Base-by-base conservation (phyloP, 345 rosid genomes). In the Iberis pinnata region DNA sequence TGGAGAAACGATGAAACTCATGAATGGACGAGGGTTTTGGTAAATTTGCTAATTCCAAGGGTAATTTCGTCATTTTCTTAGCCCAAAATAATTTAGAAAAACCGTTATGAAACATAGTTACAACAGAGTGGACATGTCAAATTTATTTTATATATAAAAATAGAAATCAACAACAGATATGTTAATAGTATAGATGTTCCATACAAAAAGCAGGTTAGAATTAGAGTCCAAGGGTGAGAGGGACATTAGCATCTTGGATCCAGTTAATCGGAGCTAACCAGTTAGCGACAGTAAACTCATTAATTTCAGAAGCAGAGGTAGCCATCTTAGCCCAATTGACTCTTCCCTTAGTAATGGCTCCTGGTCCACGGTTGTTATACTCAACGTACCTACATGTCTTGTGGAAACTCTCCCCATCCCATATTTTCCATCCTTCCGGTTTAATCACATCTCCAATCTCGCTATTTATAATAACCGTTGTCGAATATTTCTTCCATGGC, bases 401-500 rank as follows among this genome's bases (percentile, higher is more conserved):
- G 62, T 40, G 60, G 67, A 51, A 49, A 6, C 14, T 59, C 9
- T 55, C 62, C 18, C 75, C 85, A 0, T 13, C 27, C 90, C 88
- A 81, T 0, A 64, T 14, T 6, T 6, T 43, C 81, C 84, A 85
- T 8, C 95, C 97, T 3, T 65, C 83, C 1, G 89, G 83, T 10
- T 72, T 76, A 14, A 88, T 75, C 59, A 80, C 33, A 40, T 83
- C 95, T 0, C 80, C 95, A 2, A 89, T 32, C 37, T 69, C 68
- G 0, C 69, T 15, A 68, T 89, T 87, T 70, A 82, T 78, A 2
- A 85, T 16, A 11, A 78, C 80, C 14, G 95, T 75, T 18, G 74
- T 70, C 0, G 95, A 63, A 36, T n/a, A 71, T 17, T 60, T 12
- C 71, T 80, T 85, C 97, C 95, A 85, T 0, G 97, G 95, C 45